Base-by-base conservation (phyloP, 257 asterid genomes). In the Rehmannia glutinosa region DNA sequence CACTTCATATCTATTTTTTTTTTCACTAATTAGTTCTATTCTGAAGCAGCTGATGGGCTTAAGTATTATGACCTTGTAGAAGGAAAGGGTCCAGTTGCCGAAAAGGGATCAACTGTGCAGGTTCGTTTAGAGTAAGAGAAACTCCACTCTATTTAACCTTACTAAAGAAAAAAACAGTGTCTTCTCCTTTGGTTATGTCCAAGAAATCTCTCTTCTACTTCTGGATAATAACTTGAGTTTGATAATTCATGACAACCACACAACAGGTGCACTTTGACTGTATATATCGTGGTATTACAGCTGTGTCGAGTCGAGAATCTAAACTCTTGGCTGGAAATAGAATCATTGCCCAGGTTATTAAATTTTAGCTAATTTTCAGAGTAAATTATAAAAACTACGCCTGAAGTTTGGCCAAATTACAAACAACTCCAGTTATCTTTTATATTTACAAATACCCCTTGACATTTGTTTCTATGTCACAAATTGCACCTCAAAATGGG, bases 311-410 rank as follows among this genome's bases (percentile, higher is more conserved):
- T 46, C 87, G 96, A 55, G 97, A 90, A 82, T 93, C 98, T 32
- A 93, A 93, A 64, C 86, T 93, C 71, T 81, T 93, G 82, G 97
- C 98, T 52, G 96, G 98, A 62, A 93, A 93, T 75, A 84, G 97
- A 71, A 86, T 45, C 75, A 93, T 90, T 53, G 86, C 98, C 35
- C 98, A 93, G 97, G 98, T 92, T 55, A 15, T 72, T 51, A 46
- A 16, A 36, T 21, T 64, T 55, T 66, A 54, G 49, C 49, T 36
- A 27, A 25, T 43, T 39, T 57, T 51, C 17, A 23, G 57, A 50
- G 7, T 17, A 15, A 19, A 47, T 19, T 42, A 42, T 19, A n/a
- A 42, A 42, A n/a, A 1, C 20, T 42, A 42, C 49, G 7, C 13
- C 12, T 39, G 46, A 39, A 4, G 17, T 12, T 39, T 5, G 4